Evolutionary conservation across 164 flowering plant species (phyloP).

Genomic region (Akebia trifoliata): DNA sequence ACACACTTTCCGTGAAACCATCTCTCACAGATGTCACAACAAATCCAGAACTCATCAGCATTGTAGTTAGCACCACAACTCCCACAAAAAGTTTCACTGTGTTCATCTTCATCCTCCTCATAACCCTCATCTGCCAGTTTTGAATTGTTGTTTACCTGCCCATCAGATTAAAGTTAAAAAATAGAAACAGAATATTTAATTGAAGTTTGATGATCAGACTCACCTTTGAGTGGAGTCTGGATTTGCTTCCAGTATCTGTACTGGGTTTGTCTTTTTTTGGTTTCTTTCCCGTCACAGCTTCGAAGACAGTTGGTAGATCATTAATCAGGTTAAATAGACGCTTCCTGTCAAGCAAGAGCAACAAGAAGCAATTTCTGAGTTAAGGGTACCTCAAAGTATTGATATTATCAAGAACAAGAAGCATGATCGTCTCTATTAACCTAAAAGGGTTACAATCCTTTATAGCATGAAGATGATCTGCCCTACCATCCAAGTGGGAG

Average conservation of each 20-base stretch:
- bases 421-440: too few species aligned
- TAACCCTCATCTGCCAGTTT: constrained; percentile 54
- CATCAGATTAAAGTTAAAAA: constrained; percentile 18
- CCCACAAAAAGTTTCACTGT: constrained; percentile 85
- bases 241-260: constrained; percentile 73
- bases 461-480: too few species aligned
- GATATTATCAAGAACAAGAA: too few species aligned
- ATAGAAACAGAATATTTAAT: not conserved
- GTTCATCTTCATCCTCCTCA: constrained; percentile 87
- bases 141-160: constrained; percentile 60
- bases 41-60: constrained; percentile 86
- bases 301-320: constrained; percentile 83
- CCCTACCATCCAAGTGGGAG: too few species aligned
- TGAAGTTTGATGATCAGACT: constrained; percentile 1
- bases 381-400: too few species aligned
- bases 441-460: too few species aligned
- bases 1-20: constrained; percentile 96
- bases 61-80: constrained; percentile 84
- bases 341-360: constrained; percentile 60
- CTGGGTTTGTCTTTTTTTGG: constrained; percentile 64
- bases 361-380: too few species aligned
- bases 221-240: constrained; percentile 66
- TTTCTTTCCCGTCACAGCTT: constrained; percentile 77
- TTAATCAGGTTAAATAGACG: constrained; percentile 78
- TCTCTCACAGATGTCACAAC: constrained; percentile 84